phyloP scores from a whole-genome alignment of 495 filamentous ascomycete genomes.

The Aspergillus mulundensis region DNA sequence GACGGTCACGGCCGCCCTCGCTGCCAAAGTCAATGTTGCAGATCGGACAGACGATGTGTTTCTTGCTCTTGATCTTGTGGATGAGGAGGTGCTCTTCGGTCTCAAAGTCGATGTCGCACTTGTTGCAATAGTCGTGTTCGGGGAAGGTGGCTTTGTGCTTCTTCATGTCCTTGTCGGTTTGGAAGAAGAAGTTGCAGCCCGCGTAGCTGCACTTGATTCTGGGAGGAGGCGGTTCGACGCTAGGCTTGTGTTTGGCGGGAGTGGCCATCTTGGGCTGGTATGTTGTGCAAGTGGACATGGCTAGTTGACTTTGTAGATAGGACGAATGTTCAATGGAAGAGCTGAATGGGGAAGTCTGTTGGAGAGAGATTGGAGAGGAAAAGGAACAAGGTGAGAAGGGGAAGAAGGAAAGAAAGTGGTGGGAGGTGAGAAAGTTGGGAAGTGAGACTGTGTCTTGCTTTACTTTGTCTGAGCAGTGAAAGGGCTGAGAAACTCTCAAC shows the following conservation, averaged over 20 bases:
- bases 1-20: constrained; percentile 39
- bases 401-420: neutral
- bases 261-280: neutral
- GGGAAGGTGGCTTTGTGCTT: constrained; percentile 41
- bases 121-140: constrained; percentile 48
- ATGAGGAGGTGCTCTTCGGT: constrained; percentile 37
- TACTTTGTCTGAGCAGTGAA: neutral
- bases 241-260: neutral
- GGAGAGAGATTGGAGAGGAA: neutral
- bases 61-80: constrained; percentile 37
- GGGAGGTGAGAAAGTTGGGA: neutral
- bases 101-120: constrained; percentile 47
- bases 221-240: neutral
- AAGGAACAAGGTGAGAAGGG: neutral
- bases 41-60: constrained; percentile 47
- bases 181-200: constrained; percentile 61
- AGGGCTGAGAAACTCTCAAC: neutral
- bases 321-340: neutral
- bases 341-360: neutral
- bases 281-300: neutral
- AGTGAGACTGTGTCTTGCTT: neutral
- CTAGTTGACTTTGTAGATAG: too few species aligned
- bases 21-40: constrained; percentile 50
- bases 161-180: constrained; percentile 38
- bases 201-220: constrained; percentile 53